A percentile compares a stretch with the other conserved stretches of the same genome.
These are phyloP conservation scores for Aureobasidium musti DNA, from an alignment of 2,329 filamentous ascomycete genomes.

Conservation along the genomic window DNA sequence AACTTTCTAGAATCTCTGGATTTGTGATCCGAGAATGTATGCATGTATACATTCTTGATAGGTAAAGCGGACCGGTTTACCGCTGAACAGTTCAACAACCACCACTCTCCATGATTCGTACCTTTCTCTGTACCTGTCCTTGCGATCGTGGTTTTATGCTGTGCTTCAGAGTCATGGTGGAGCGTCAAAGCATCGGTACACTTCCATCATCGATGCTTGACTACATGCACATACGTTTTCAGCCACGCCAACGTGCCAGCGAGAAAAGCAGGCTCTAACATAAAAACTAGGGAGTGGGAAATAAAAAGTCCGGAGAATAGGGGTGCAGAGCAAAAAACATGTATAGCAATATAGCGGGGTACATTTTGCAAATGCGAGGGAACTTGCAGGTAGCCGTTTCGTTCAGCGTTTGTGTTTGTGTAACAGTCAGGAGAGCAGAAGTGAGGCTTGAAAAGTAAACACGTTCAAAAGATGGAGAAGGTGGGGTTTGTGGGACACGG, in stretches of 20 bases:
- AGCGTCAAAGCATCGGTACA: not conserved
- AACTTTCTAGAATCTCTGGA: not conserved
- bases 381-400: not conserved
- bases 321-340: not conserved
- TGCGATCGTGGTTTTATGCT: too few species aligned
- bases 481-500: conserved; percentile 9
- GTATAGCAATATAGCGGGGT: conserved; percentile 5
- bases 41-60: not conserved
- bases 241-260: not conserved
- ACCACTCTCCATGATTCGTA: too few species aligned
- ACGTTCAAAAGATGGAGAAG: not conserved
- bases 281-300: not conserved
- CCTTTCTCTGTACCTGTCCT: too few species aligned
- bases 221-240: not conserved
- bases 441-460: not conserved
- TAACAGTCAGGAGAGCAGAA: not conserved
- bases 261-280: not conserved
- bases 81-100: not conserved
- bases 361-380: too few species aligned
- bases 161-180: too few species aligned
- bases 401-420: not conserved
- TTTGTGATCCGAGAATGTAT: not conserved
- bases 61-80: not conserved
- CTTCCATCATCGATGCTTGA: not conserved
- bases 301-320: not conserved